Percentiles rank a stretch among this genome's conserved stretches.
Conservation (phyloP, 108 stramenopile genomes). For the Aurantiochytrium sp. region DNA sequence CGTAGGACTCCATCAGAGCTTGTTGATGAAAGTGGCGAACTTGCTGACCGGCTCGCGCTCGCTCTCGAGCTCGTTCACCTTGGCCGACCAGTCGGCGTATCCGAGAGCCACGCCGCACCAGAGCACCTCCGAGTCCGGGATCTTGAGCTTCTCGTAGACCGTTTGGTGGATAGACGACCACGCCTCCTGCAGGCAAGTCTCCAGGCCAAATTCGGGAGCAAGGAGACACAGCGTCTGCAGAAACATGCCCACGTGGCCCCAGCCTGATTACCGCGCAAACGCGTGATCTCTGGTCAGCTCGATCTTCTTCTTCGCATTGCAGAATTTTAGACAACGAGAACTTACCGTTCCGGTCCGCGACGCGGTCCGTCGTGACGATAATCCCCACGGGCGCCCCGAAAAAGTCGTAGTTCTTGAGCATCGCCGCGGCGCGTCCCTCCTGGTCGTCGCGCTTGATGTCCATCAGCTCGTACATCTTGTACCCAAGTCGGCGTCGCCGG, state of each 20-base stretch:
- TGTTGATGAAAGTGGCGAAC: not conserved
- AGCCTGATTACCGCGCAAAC: no score
- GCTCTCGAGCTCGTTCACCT: not conserved
- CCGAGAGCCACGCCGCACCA: slow-evolving; percentile 22
- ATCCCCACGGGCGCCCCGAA: slow-evolving; percentile 6
- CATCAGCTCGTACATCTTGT: not conserved
- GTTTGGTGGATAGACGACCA: slow-evolving; percentile 1
- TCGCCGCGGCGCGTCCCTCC: not conserved
- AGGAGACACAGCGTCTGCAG: not conserved
- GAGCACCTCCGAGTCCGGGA: slow-evolving; percentile 17
- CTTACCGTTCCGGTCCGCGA: not conserved
- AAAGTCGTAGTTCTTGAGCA: not conserved
- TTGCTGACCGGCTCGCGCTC: not conserved
- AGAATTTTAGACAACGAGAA: not conserved
- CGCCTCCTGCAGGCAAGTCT: slow-evolving; percentile 2
- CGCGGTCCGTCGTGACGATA: not conserved
- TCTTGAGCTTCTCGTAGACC: not conserved
- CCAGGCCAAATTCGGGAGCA: not conserved
- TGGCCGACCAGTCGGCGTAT: not conserved
- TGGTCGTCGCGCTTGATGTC: not conserved
- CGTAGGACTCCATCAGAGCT: no score
- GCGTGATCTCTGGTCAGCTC: no score
- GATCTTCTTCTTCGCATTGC: not conserved
- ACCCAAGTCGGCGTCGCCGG: not conserved
- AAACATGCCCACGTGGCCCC: slow-evolving; percentile 31